Base-by-base conservation (phyloP, 306 rosid genomes). In the Hylodesmum podocarpum region DNA sequence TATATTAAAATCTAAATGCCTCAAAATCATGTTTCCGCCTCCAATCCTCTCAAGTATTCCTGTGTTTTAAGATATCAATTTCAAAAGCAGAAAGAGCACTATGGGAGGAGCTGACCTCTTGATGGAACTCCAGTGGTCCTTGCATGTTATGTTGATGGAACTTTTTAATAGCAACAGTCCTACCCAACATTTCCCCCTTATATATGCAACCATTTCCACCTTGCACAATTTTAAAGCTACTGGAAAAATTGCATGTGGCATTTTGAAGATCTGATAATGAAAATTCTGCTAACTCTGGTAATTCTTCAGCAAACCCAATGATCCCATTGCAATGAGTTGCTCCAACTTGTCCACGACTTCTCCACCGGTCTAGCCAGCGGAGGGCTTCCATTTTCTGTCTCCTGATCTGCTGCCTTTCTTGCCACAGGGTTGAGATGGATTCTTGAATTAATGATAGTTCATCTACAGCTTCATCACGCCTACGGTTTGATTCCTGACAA, bases 161-260 rank as follows among this genome's bases (percentile, higher is more conserved):
- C 89, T 85, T 93, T 82, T 81, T 91, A 71, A 91, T 85, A 46
- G 88, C 89, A 64, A 91, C 91, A 67, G 98, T 93, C 81, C 90
- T 88, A 14, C 96, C 96, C 84, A 86, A 51, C 91, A 93, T 74
- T 85, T 93, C 98, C 76, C 98, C 96, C 78, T 91, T 93, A 78
- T 89, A 93, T 80, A 93, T 82, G 78, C 79, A 81, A 83, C 97
- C 92, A 71, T 75, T 84, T 62, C 92, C 98, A 67, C 91, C 96
- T 77, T 88, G 82, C 21, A 72, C 85, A 36, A 93, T 82, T 88
- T 80, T 81, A 76, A 93, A 93, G 86, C 89, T 91, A 88, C 86
- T 86, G 14, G 96, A 91, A 79, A 93, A 93, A 75, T 88, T 83
- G 81, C 90, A 93, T 6, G 98, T 91, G 53, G 96, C 98, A 71